Base-by-base conservation (phyloP, 1,139 yeast genomes). In the Cylindricascospora bacillispora region DNA sequence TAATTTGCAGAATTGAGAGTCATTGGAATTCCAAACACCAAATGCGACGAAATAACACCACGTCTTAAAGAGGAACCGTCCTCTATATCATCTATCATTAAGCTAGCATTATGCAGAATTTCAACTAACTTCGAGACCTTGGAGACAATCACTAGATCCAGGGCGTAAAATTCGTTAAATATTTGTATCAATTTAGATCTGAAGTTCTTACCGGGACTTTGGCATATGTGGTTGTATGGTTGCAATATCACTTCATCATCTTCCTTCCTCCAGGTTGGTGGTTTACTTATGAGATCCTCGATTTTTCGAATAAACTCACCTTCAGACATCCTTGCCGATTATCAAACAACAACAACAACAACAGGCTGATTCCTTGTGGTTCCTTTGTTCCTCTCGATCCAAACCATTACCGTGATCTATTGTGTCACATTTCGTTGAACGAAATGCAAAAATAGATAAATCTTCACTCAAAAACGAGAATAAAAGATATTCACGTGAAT, bases 51-150 rank as follows among this genome's bases (percentile, higher is more conserved):
- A 1, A 83, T 80, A 14, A 60, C 54, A 1, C 95, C 95, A 20
- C 97, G 57, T 38, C 97, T 62, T 27, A 70, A 58, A 18, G 56
- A 58, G 1, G 93, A 78, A 27, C 58, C 62, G 50, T 85, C 97
- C 48, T 85, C 97, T 18, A 85, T 80, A 47, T 85, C 95, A 52
- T 85, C 95, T 18, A 85, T 71, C 32, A 77, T 54, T 34, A 79
- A 52, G 6, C 83, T 74, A 0, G 85, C 69, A 6, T 71, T 67
- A 49, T 79, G 92, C 25, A 79, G 57, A 34, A 67, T 65, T 35
- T 67, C 71, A 12, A 77, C 64, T 20, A 73, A 58, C 5, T 55
- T 47, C 23, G 64, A 55, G 10, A 74, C 58, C 18, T 53, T 45
- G 1, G 30, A 43, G 9, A 71, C 40, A 14, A 52, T 45, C 1